Evolutionary conservation across 2,329 filamentous ascomycete genomes (phyloP).

Genomic region (Lasiodiplodia citricola): DNA sequence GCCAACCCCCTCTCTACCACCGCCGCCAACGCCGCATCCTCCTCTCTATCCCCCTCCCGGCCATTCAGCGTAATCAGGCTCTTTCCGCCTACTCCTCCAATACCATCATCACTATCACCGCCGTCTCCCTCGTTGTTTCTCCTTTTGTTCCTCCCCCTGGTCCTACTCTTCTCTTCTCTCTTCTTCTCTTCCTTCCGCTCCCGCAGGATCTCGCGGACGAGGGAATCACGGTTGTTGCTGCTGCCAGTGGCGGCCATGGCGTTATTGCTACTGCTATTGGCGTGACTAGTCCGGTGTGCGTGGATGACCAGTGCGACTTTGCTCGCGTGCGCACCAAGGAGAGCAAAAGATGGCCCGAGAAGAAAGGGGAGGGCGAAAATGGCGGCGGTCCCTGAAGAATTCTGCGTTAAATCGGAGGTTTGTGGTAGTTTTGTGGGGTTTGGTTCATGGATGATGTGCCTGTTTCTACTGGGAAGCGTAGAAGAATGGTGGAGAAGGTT

Average conservation of each 20-base stretch:
- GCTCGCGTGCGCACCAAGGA: background rate
- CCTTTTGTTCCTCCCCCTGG: too few species aligned
- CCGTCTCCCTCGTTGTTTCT: too few species aligned
- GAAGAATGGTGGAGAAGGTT: background rate
- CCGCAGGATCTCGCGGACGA: background rate
- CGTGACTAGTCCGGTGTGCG: too few species aligned
- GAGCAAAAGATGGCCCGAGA: background rate
- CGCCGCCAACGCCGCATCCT: background rate
- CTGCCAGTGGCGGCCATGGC: too few species aligned
- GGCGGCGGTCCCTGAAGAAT: background rate
- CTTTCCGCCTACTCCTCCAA: too few species aligned
- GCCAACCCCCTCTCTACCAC: constrained; percentile 3
- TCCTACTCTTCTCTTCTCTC: too few species aligned
- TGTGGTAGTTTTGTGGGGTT: background rate
- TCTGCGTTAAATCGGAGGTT: too few species aligned
- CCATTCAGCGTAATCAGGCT: background rate
- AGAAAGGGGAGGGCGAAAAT: constrained; percentile 3
- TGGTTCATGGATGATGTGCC: background rate
- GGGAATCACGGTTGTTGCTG: background rate
- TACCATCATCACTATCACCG: fast-evolving
- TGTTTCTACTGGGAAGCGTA: fast-evolving
- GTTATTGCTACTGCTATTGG: fast-evolving
- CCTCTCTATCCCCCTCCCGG: background rate
- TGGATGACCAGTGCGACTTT: background rate
- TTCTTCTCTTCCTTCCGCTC: background rate